phyloP scores from a whole-genome alignment of 2,329 filamentous ascomycete species.

The Colletotrichum simmondsii region DNA sequence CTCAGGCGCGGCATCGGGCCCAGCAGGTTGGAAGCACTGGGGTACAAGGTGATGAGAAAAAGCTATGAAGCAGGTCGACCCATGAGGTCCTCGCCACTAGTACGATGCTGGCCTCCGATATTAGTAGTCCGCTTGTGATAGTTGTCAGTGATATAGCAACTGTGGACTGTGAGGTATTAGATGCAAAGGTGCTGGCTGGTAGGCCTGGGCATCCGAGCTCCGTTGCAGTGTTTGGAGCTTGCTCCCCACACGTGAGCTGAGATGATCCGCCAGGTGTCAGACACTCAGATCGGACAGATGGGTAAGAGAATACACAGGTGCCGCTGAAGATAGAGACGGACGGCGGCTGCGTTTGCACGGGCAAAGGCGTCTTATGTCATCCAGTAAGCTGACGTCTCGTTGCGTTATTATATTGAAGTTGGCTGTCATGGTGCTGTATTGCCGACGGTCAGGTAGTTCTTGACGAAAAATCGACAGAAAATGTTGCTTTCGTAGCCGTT shows the following conservation, averaged over 20 bases:
- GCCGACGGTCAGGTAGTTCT: background rate
- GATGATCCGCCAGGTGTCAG: background rate
- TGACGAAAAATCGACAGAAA: background rate
- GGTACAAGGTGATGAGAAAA: background rate
- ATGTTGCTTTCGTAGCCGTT: background rate
- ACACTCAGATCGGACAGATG: background rate
- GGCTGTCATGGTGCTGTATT: background rate
- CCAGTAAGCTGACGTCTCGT: conserved; percentile 13
- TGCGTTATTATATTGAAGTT: background rate
- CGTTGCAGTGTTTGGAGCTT: background rate
- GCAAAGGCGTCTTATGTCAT: background rate
- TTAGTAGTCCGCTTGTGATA: background rate
- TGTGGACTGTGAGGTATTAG: background rate
- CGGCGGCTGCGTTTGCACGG: background rate
- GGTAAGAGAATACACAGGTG: background rate
- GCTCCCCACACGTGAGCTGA: background rate
- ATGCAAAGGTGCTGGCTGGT: background rate
- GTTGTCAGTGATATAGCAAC: background rate
- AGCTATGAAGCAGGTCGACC: too few relatives aligned
- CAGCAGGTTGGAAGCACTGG: background rate
- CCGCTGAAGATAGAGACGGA: background rate
- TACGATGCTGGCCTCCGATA: too few relatives aligned
- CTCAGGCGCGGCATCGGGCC: background rate
- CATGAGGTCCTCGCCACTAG: too few relatives aligned
- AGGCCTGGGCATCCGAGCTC: background rate